Conservation (phyloP, 83 land plant genomes). For the Larix sibirica region DNA sequence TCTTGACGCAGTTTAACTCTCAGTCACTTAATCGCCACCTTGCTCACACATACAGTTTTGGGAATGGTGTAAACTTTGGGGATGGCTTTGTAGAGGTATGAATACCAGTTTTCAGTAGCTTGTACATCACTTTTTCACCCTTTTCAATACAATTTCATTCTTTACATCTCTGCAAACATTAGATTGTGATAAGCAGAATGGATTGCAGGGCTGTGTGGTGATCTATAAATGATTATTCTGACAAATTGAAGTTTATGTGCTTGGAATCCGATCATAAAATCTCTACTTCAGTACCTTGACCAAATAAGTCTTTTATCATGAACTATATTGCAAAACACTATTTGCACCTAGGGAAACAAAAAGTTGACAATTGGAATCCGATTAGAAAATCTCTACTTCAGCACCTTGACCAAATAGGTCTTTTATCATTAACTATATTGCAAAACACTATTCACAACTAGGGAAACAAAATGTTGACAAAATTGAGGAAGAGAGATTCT, state of each 20-base stretch:
- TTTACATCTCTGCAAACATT: too few species aligned
- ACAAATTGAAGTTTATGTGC: background rate
- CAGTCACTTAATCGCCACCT: constrained; percentile 48
- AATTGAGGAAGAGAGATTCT: too few species aligned
- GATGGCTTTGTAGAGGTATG: constrained; percentile 58
- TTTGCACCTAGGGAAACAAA: too few species aligned
- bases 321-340: too few species aligned
- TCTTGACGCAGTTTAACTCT: constrained; percentile 50
- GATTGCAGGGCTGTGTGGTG: background rate
- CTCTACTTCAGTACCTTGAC: too few species aligned
- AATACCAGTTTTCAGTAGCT: background rate
- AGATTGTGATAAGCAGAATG: background rate
- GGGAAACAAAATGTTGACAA: too few species aligned
- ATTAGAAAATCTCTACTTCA: too few species aligned
- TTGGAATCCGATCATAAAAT: background rate
- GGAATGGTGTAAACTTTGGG: constrained; percentile 38
- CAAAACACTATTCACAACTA: too few species aligned
- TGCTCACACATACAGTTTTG: constrained; percentile 38
- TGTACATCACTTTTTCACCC: background rate
- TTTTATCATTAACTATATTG: background rate
- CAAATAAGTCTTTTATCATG: background rate
- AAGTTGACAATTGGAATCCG: background rate
- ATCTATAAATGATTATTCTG: background rate
- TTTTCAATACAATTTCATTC: background rate
- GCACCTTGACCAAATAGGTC: too few species aligned